A percentile compares a stretch with the other conserved stretches of the same genome.
Evolutionary conservation across 2,329 filamentous ascomycete species (phyloP).

Genomic region (Pseudogymnoascus sp.): DNA sequence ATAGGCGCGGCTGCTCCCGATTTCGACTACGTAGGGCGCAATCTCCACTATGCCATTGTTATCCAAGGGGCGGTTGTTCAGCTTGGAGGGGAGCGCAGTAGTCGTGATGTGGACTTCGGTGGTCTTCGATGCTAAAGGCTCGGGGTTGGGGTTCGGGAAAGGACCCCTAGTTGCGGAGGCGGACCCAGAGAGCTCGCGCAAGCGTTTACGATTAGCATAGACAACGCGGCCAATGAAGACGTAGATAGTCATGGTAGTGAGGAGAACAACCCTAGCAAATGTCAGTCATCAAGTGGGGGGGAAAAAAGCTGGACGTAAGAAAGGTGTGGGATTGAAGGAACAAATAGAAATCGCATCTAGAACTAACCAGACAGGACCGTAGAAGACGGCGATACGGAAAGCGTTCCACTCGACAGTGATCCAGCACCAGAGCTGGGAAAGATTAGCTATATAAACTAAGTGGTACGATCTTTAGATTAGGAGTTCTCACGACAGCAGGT

Average conservation of each 20-base stretch:
- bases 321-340: not conserved
- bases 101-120: conserved; percentile 57
- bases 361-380: conserved; percentile 60
- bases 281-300: conserved; percentile 18
- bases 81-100: too few relatives aligned
- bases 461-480: not conserved
- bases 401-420: conserved; percentile 59
- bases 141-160: too few relatives aligned
- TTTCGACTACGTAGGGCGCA: too few relatives aligned
- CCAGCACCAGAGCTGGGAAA: conserved; percentile 66
- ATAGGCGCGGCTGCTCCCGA: too few relatives aligned
- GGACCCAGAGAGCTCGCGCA: conserved; percentile 44
- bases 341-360: not conserved
- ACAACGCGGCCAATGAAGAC: conserved; percentile 57
- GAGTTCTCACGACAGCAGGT: conserved; percentile 23
- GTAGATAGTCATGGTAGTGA: conserved; percentile 58
- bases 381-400: conserved; percentile 68
- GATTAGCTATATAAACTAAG: conserved; percentile 29
- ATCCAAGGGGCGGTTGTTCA: too few relatives aligned
- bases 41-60: too few relatives aligned
- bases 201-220: conserved; percentile 58
- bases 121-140: too few relatives aligned
- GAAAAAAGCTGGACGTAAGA: not conserved
- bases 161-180: too few relatives aligned
- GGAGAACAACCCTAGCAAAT: conserved; percentile 46